Evolutionary conservation across 371 early-diverging fungal genomes (phyloP), one percentile per base, ranked within the genome.

Genomic region (Mucor sp.): DNA sequence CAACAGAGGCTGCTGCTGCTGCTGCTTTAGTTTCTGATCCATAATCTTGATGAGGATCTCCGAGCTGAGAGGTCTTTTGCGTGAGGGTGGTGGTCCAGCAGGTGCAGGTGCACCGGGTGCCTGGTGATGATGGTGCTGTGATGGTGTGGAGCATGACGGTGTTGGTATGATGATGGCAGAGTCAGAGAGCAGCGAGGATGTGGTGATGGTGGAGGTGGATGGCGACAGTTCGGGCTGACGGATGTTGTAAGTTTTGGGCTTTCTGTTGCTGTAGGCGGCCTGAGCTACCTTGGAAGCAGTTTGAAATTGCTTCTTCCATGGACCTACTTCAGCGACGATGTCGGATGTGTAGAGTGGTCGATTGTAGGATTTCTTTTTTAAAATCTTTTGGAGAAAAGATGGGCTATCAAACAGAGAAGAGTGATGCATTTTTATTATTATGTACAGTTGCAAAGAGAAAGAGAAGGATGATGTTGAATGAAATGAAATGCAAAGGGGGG

Each of bases 341-440:
- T 69, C 73, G 7, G 66, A 25, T 19, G 69, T 63, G 27, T 66
- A 69, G 14, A 69, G 39, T 19, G 69, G 73, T 17, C 69, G 62
- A 12, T 43, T 63, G 30, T 62, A 56, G 14, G 59, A 35, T 59
- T 72, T 72, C 39, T 69, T 68, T 60, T 62, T 65, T 25, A 68
- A 37, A 1, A 73, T 62, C 41, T 69, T 73, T 66, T 73, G 66
- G 25, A 73, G 32, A 50, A 73, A 73, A 35, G 62, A 65, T 47
- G 73, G 66, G 32, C 33, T 62, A 55, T 73, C 69, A 63, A 69
- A 66, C 14, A 66, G 33, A 19, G 61, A 48, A 19, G 61, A 48
- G n/a, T 61, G 44, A 39, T 55, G 44, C 37, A 35, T 28, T 35
- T 55, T 65, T n/a, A n/a, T n/a, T 44, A 11, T 35, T 37, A 56